Base-by-base conservation (phyloP, 208 protist genomes). In the Wallacemonas collosoma region DNA sequence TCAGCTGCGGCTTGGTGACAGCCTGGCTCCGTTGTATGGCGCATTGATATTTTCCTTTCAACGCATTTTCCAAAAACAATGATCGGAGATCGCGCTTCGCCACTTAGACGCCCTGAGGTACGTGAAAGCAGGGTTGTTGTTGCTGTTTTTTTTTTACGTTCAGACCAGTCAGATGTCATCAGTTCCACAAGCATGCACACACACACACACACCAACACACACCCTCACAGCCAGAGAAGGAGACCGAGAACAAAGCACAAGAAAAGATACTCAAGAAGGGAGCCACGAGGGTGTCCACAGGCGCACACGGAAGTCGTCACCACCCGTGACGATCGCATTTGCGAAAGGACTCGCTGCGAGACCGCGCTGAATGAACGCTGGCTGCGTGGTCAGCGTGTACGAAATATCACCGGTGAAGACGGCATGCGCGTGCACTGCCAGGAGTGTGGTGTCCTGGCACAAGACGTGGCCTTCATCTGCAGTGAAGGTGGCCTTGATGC, bases 261-360 rank as follows among this genome's bases (percentile, higher is more conserved):
- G 5, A 1, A 45, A 7, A 67, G 11, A 15, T 44, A 40, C 3
- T 76, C 75, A 88, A 9, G 77, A 80, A 0, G 86, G 77, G 2
- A 87, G 68, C 82, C 83, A 92, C 35, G 88, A 77, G 1, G 91
- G 88, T 9, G 85, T 93, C 91, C 91, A 96, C 14, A 94, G n/a
- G 26, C 87, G 84, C 71, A 96, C 58, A 14, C 87, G 84, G 51
- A 79, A 92, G 62, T 96, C 91, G 68, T 96, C 91, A 15, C 85
- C 87, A n/a, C 91, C 91, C 14, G 85, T 93, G 11, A 93, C 77
- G 1, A 94, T 69, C 8, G 77, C 71, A 65, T 86, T 88, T 40
- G 75, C 76, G 57, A 82, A 90, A 56, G 86, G 83, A 47, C 80
- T 82, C 26, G 75, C 69, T 0, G 89, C 89, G 45, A 94, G 67